Percentiles rank a stretch among this genome's conserved stretches.
These are phyloP conservation scores for Leishmania turanica DNA, from an alignment of 208 protist species.

Conservation along the genomic window DNA sequence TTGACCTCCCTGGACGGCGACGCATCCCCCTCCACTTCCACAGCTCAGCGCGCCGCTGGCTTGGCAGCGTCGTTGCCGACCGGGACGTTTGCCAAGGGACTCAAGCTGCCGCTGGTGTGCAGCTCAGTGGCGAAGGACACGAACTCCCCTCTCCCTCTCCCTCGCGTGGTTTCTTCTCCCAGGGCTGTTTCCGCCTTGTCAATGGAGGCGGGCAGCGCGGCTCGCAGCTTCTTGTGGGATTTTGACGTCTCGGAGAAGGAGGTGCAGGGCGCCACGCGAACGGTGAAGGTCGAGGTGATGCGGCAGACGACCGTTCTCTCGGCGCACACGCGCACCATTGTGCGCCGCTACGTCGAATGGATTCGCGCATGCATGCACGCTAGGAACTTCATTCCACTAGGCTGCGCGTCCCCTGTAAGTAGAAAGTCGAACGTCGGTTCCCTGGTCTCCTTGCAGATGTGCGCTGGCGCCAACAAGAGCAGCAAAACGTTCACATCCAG, in stretches of 20 bases:
- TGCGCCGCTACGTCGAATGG: constrained; percentile 24
- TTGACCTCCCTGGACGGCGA: not conserved
- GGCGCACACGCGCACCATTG: constrained; percentile 7
- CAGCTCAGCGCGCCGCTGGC: not conserved
- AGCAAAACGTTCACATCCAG: constrained; percentile 5
- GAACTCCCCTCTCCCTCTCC: not conserved
- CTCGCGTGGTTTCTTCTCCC: not conserved
- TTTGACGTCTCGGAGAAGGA: constrained; percentile 46
- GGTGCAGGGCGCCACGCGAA: constrained; percentile 36
- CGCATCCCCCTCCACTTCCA: not conserved
- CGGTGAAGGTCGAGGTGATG: constrained; percentile 35
- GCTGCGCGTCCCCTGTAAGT: constrained; percentile 1
- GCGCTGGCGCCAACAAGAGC: not conserved
- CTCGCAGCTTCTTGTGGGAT: constrained; percentile 23
- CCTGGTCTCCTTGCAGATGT: not conserved
- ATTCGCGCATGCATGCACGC: constrained; percentile 18
- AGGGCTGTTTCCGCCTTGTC: constrained; percentile 4
- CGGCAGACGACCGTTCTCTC: constrained; percentile 19
- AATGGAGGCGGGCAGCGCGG: not conserved
- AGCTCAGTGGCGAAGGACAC: not conserved
- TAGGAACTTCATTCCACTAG: constrained; percentile 22
- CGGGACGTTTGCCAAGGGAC: not conserved
- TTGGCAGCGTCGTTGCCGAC: not conserved
- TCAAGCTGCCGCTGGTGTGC: not conserved
- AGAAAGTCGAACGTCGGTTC: not conserved